Conservation (phyloP, 345 rosid genomes). For the Populus simonii region DNA sequence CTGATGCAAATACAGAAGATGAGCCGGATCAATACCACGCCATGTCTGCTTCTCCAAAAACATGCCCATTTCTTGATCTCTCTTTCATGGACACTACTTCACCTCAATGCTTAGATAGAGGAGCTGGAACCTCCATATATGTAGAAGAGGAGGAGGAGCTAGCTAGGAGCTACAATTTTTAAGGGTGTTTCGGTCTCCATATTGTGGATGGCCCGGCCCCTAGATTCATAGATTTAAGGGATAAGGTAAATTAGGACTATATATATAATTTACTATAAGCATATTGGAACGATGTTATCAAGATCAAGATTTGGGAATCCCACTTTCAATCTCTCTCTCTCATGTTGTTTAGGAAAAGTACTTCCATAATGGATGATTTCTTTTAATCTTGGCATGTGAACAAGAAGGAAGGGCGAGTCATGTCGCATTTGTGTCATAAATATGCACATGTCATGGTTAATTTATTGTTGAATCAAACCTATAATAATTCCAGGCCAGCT, state of each 20-base stretch:
- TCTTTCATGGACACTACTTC: not conserved
- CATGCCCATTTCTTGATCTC: not conserved
- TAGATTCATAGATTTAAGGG: not conserved
- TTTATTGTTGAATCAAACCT: not conserved
- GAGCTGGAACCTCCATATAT: not conserved
- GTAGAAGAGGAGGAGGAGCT: not conserved
- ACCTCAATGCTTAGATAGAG: no score
- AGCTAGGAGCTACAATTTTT: no score
- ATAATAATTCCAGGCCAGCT: not conserved
- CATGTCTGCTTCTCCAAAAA: slow-evolving; percentile 32
- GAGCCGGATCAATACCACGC: slow-evolving; percentile 45
- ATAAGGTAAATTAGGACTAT: not conserved
- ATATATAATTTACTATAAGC: not conserved
- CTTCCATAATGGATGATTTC: not conserved
- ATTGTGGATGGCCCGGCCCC: not conserved
- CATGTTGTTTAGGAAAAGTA: not conserved
- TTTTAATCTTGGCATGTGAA: not conserved
- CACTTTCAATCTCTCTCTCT: not conserved
- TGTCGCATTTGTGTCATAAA: not conserved
- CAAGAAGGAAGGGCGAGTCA: not conserved
- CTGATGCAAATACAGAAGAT: slow-evolving; percentile 2
- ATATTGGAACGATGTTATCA: not conserved
- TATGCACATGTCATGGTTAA: not conserved
- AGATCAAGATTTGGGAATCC: not conserved
- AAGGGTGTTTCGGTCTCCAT: not conserved